Base-by-base conservation (phyloP, 2,329 filamentous ascomycete species). In the Cladophialophora carrionii region DNA sequence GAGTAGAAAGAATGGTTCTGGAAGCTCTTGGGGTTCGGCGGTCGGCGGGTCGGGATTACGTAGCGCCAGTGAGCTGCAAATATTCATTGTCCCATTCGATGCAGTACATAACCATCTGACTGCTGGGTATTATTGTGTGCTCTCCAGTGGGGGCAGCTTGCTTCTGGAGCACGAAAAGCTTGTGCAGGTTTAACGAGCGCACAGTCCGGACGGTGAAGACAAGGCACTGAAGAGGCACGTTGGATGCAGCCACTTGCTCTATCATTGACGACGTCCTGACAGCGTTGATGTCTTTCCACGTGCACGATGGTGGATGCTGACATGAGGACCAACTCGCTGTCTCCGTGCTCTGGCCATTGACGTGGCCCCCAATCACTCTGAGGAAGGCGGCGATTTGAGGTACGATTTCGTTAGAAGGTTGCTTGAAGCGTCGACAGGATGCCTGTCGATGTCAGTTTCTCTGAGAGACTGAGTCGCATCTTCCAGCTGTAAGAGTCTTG, bases 391-490 rank as follows among this genome's bases (percentile, higher is more conserved):
- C 3, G 10, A 29, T 8, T 8, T 26, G 48, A 26, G 3, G 48
- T 24, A 20, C 14, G 48, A 26, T 5, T 0, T 17, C 14, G 8
- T 17, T 51, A 12, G 20, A 17, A 20, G 48, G 7, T 54, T 12
- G 29, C 52, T 29, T 17, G 3, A n/a, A 17, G 4, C n/a, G 1
- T 10, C 20, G 24, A 49, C 60, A 65, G 14, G 29, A 69, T 69
- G 67, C 26, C 68, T 14, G 57, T 68, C 24, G 67, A 71, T 14
- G 75, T 89, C 64, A 82, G 83, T 9, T 87, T 87, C 41, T 80
- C 84, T 12, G 84, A 87, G 60, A 82, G 89, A 62, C 86, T 89
- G 74, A 83, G 84, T 62, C 84, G 82, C 64, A 87, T 91, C 57
- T 82, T 88, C 70, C 83, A 79, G 64, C 80, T 89, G 87, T 88